Evolutionary conservation across 176 grass and related monocot genomes (phyloP).

Genomic region (Musa acuminata): DNA sequence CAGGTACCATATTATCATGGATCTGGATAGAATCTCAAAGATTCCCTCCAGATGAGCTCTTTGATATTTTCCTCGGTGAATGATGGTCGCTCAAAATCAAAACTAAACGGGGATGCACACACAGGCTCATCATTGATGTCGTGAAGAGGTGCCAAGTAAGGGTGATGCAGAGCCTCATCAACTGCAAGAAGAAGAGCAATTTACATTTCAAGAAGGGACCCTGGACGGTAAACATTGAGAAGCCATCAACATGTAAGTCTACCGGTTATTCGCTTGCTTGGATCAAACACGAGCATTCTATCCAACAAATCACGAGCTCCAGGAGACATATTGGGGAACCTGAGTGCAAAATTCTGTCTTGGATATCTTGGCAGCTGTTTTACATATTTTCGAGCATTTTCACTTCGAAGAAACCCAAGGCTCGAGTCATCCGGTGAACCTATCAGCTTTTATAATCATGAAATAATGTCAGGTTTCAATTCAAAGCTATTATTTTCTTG

Average conservation of each 20-base stretch:
- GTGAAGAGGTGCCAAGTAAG: slow-evolving; percentile 83
- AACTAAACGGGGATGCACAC: slow-evolving; percentile 55
- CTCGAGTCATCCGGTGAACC: slow-evolving; percentile 89
- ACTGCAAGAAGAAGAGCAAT: slow-evolving; percentile 36
- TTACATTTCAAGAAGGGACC: background rate
- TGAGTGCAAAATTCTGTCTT: slow-evolving; percentile 53
- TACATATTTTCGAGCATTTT: slow-evolving; percentile 85
- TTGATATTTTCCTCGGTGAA: slow-evolving; percentile 94
- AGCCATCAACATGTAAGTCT: slow-evolving; percentile 10
- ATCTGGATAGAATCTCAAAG: slow-evolving; percentile 58
- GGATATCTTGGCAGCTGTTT: slow-evolving; percentile 75
- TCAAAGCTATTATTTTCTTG: background rate
- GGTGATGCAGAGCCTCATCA: slow-evolving; percentile 85
- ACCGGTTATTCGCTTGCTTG: slow-evolving; percentile 88
- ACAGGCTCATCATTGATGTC: slow-evolving; percentile 93
- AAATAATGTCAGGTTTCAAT: slow-evolving; percentile 19
- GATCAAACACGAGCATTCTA: slow-evolving; percentile 97
- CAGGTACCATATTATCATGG: background rate
- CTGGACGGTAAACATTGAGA: background rate
- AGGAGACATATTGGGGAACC: slow-evolving; percentile 72
- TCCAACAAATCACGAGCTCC: slow-evolving; percentile 75
- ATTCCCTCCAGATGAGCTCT: slow-evolving; percentile 95
- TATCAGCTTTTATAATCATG: slow-evolving; percentile 58
- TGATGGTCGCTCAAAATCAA: slow-evolving; percentile 93
- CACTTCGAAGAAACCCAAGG: slow-evolving; percentile 82